These are phyloP conservation scores for Camelina hispida DNA, from an alignment of 345 rosid species.

Conservation along the genomic window DNA sequence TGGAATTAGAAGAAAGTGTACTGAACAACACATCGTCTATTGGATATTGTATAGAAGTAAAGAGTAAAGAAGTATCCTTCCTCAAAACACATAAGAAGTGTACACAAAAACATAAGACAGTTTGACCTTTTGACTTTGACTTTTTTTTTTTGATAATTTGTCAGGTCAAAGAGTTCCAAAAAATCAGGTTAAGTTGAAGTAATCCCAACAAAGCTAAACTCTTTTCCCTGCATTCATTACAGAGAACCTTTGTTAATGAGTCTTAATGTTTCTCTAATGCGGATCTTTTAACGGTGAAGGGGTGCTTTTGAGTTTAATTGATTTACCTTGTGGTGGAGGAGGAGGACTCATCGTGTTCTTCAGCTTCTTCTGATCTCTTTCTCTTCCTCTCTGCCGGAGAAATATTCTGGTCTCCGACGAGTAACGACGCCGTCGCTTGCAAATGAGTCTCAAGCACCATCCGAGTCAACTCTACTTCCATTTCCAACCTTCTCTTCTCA, in stretches of 20 bases:
- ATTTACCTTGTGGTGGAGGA: slow-evolving; percentile 21
- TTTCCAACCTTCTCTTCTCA: slow-evolving; percentile 55
- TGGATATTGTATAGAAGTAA: background rate
- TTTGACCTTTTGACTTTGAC: slow-evolving; percentile 2
- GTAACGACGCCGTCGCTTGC: slow-evolving; percentile 48
- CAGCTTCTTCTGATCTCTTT: slow-evolving; percentile 46
- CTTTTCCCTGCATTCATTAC: slow-evolving; percentile 19
- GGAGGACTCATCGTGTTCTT: slow-evolving; percentile 39
- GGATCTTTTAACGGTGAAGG: background rate
- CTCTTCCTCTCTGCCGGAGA: slow-evolving; percentile 46
- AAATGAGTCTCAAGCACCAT: slow-evolving; percentile 57
- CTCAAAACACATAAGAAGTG: background rate
- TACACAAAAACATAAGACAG: background rate
- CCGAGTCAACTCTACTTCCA: slow-evolving; percentile 60
- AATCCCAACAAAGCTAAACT: slow-evolving; percentile 25
- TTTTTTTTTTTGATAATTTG: no score
- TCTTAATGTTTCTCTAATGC: slow-evolving; percentile 14
- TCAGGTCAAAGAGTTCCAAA: slow-evolving; percentile 13
- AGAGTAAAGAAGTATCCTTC: background rate
- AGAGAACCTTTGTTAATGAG: background rate
- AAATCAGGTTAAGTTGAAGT: slow-evolving; percentile 32
- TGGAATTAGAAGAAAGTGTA: no score
- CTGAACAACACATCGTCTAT: no score
- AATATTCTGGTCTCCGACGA: slow-evolving; percentile 37
- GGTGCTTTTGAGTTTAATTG: background rate